phyloP scores from a whole-genome alignment of 1,139 yeast genomes.

The Suhomyces yuchorum region DNA sequence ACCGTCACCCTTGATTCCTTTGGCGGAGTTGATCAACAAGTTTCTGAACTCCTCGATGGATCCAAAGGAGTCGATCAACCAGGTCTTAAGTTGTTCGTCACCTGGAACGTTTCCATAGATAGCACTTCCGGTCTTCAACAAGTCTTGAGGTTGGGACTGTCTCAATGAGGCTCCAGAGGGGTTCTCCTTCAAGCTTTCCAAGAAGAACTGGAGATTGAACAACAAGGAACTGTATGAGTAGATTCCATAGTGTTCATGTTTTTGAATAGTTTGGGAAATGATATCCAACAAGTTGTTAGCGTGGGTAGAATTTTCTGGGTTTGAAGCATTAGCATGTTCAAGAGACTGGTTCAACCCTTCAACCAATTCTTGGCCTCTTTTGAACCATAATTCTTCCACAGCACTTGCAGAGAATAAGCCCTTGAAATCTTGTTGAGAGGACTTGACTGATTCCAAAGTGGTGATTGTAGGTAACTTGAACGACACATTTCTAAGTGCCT shows the following conservation, averaged over 20 bases:
- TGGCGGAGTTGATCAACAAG: conserved; percentile 60
- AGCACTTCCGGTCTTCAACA: conserved; percentile 48
- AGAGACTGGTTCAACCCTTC: conserved; percentile 47
- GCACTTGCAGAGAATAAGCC: conserved; percentile 60
- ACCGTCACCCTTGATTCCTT: conserved; percentile 73
- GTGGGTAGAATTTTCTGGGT: conserved; percentile 7
- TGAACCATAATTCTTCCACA: conserved; percentile 60
- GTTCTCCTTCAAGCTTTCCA: conserved; percentile 50
- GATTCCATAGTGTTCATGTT: conserved; percentile 49
- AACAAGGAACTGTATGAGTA: conserved; percentile 62
- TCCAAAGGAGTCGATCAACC: conserved; percentile 62
- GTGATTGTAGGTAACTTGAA: conserved; percentile 34
- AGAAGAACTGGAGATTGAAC: conserved; percentile 59
- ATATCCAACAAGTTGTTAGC: conserved; percentile 34
- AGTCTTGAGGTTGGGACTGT: conserved; percentile 28
- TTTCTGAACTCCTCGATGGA: conserved; percentile 68
- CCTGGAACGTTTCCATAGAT: conserved; percentile 40
- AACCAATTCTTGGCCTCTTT: conserved; percentile 51
- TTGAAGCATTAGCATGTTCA: conserved; percentile 25
- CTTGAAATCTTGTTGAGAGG: conserved; percentile 41
- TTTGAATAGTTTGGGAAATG: conserved; percentile 45
- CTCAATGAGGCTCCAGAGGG: conserved; percentile 17
- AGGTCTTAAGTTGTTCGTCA: conserved; percentile 39
- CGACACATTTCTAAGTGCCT: conserved; percentile 23
- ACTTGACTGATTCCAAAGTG: conserved; percentile 35